These are phyloP conservation scores for Monoraphidium neglectum DNA, from an alignment of 139 green algal genomes.

Conservation along the genomic window DNA sequence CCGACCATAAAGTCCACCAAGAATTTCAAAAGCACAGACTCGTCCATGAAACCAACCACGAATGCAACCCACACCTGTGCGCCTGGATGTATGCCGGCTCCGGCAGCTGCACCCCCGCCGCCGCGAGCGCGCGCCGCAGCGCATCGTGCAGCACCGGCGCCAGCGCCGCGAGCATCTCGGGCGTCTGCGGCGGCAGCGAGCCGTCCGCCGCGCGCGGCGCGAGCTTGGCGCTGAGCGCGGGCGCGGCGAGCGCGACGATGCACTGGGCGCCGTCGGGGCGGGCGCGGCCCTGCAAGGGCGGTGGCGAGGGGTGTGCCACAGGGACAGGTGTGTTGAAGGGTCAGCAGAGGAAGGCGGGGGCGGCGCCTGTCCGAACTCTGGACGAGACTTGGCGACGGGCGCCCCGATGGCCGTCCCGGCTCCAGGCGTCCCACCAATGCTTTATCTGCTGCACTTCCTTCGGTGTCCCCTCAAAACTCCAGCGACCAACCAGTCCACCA, in stretches of 20 bases:
- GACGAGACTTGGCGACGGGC: too few species aligned
- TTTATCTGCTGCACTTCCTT: too few species aligned
- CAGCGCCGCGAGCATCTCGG: conserved; percentile 28
- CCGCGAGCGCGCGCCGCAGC: conserved; percentile 13
- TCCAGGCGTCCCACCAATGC: too few species aligned
- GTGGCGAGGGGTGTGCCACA: background rate
- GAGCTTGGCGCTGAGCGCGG: conserved; percentile 18
- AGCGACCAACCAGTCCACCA: too few species aligned
- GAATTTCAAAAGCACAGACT: too few species aligned
- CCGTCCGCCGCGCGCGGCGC: conserved; percentile 5
- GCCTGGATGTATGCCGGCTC: conserved; percentile 27
- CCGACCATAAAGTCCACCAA: too few species aligned
- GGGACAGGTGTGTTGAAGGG: background rate
- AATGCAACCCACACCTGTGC: too few species aligned
- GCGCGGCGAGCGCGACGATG: conserved; percentile 35
- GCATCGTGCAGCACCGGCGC: conserved; percentile 24
- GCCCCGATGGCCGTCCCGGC: too few species aligned
- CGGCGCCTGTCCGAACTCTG: too few species aligned
- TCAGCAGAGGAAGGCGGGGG: background rate
- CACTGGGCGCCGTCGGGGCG: conserved; percentile 25
- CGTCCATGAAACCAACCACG: too few species aligned
- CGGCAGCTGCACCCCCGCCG: conserved; percentile 10
- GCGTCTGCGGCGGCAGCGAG: conserved; percentile 29
- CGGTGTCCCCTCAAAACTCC: too few species aligned
- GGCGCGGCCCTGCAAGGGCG: conserved; percentile 25